Base-by-base conservation (phyloP, 768 basidiomycete genomes). In the Epithele typhae region DNA sequence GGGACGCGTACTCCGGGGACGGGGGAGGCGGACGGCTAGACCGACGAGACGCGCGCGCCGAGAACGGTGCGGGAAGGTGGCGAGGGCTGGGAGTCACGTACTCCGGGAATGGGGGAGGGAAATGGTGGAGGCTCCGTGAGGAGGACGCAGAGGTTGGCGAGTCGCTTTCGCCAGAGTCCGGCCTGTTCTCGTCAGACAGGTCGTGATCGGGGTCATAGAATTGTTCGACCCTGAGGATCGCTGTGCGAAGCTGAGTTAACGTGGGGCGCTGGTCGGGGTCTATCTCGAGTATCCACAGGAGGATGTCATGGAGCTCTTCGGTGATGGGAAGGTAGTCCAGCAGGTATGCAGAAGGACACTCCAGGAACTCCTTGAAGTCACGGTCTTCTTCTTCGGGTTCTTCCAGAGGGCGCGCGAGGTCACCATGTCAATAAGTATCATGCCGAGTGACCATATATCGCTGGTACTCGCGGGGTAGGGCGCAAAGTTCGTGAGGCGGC, bases 381-480 rank as follows among this genome's bases (percentile, higher is more conserved):
- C 68, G 63, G 63, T 79, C 77, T 6, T 49, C 72, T 59, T 54
- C 72, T 68, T 64, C 67, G 12, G 80, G 76, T 47, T 67, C 64
- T 37, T 64, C 80, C 80, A 81, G 22, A 76, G 78, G 54, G 74
- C 75, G 44, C 72, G 69, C 3, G 71, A 82, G 48, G 82, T 82
- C 39, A 87, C 79, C 69, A 95, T 78, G 64, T 92, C 93, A 55
- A 85, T 75, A 45, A 95, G 75, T 53, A 95, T 86, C 52, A 95
- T 76, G 18, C 84, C 86, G 22, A 87, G 64, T 4, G 85, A 72
- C 86, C 86, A 87, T 49, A 87, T 73, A 54, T 87, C 84, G 73
- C 77, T 84, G 51, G 75, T 68, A 11, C 73, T 70, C 42, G 83
- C 78, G 25, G 78, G 79, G 67, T 86, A 74, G 55, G 64, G 57